Conservation (phyloP, 805 yeast genomes). For the Aciculoconidium aculeatum region DNA sequence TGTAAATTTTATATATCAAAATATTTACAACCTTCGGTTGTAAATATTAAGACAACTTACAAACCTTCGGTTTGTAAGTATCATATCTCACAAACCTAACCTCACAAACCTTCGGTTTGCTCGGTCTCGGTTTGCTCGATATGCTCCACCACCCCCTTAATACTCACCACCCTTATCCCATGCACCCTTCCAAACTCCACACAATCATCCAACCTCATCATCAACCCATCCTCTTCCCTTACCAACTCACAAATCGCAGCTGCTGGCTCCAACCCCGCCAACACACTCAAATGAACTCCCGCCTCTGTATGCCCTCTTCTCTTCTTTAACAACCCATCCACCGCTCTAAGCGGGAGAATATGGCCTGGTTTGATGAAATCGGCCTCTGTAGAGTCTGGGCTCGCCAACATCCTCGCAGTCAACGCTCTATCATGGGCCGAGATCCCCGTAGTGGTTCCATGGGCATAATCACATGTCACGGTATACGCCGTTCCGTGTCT, state of each 20-base stretch:
- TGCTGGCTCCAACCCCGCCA: conserved; percentile 77
- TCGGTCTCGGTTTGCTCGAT: conserved; percentile 17
- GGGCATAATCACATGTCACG: conserved; percentile 76
- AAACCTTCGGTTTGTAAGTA: no score
- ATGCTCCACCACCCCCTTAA: conserved; percentile 63
- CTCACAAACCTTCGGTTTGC: no score
- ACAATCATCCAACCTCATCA: conserved; percentile 93
- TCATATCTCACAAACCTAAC: no score
- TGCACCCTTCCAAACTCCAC: conserved; percentile 56
- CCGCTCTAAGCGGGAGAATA: conserved; percentile 86
- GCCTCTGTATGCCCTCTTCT: conserved; percentile 99
- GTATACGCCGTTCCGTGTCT: conserved; percentile 98
- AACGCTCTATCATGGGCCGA: conserved; percentile 90
- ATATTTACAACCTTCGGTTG: no score
- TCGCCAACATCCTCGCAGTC: conserved; percentile 71
- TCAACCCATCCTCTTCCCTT: conserved; percentile 85
- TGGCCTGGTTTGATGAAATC: conserved; percentile 94
- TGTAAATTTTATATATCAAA: no score
- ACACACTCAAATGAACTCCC: conserved; percentile 76
- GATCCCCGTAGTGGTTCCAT: conserved; percentile 95
- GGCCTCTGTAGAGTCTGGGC: conserved; percentile 44
- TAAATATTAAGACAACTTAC: no score
- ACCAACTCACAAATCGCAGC: conserved; percentile 94
- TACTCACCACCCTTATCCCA: conserved; percentile 67
- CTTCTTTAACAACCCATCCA: conserved; percentile 68